Evolutionary conservation across 192 early-diverging fungal genomes (phyloP), one percentile per base, ranked within the genome.

Genomic region (Gryganskiella cystojenkinii): DNA sequence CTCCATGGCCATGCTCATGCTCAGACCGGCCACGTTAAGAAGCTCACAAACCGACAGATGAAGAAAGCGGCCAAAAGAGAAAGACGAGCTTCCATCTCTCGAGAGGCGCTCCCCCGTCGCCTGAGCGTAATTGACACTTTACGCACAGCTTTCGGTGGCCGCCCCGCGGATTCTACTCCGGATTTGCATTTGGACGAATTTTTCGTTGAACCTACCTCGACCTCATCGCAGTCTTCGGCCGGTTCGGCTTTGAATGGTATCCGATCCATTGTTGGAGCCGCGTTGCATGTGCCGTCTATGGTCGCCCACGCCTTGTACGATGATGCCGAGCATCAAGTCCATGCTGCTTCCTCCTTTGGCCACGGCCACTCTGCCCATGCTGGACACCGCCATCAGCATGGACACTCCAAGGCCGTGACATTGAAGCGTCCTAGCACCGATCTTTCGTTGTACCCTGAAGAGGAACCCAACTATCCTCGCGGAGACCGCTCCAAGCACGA

Each of bases 391-490:
- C 24, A 27, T 5, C 37, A 40, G 13, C 37, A 13, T 40, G 37
- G 37, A 40, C 67, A 60, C 49, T 60, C 67, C 2, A 69, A 42
- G 0, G 56, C 56, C 3, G 57, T 24, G 1, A 24, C 27, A 0
- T 46, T 69, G 22, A 59, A 51, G 13, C 20, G 5, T 0, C 53
- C 65, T 20, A 57, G 56, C 14, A 42, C n/a, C 8, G 46, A 49
- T 30, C 24, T 57, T 20, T 57, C 65, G 0, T 25, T 57, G 2
- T 66, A 47, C n/a, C 25, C 35, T 33, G 64, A 66, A 15, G 64
- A 66, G 20, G 27, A 66, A 5, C 17, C 35, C 13, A 15, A 40
- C 11, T 66, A 66, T 34, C 64, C 64, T 9, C 40, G 64, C 4
- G 53, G 52, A n/a, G 64, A 66, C 3, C 13, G 3, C 0, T 14